These are phyloP conservation scores for Termitomyces sp. DNA, from an alignment of 768 basidiomycete species.

Conservation along the genomic window DNA sequence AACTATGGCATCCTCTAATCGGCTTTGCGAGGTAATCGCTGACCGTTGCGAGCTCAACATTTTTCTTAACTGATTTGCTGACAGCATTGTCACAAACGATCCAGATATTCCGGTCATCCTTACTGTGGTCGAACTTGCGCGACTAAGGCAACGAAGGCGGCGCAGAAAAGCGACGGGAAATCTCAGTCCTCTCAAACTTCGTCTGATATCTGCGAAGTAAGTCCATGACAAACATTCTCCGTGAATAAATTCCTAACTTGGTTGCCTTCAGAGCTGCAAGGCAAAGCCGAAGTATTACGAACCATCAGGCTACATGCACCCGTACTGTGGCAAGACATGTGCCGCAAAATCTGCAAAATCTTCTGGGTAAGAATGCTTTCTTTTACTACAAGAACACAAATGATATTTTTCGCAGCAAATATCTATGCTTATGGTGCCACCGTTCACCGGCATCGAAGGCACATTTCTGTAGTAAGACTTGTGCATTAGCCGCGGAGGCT, in stretches of 20 bases:
- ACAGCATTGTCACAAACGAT: slow-evolving; percentile 7
- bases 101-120: slow-evolving; percentile 1
- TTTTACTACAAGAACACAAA: background rate
- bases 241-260: background rate
- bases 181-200: background rate
- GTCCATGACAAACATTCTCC: slow-evolving; percentile 16
- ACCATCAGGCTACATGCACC: slow-evolving; percentile 49
- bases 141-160: slow-evolving; percentile 1
- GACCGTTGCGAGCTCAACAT: background rate
- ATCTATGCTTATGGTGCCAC: slow-evolving; percentile 58
- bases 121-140: slow-evolving; percentile 8
- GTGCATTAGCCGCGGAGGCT: slow-evolving; percentile 51
- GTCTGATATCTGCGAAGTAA: slow-evolving; percentile 39
- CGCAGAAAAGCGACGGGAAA: background rate
- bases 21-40: slow-evolving; percentile 4
- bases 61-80: background rate
- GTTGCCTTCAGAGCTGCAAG: slow-evolving; percentile 46
- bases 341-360: slow-evolving; percentile 25
- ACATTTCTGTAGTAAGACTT: slow-evolving; percentile 59
- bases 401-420: slow-evolving; percentile 30
- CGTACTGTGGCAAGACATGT: slow-evolving; percentile 64
- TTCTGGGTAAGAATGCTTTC: background rate
- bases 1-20: background rate
- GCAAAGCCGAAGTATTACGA: slow-evolving; percentile 59
- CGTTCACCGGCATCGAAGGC: slow-evolving; percentile 48